phyloP scores from a whole-genome alignment of 1,139 yeast species.

The Suzukiozyma palmioleophila region DNA sequence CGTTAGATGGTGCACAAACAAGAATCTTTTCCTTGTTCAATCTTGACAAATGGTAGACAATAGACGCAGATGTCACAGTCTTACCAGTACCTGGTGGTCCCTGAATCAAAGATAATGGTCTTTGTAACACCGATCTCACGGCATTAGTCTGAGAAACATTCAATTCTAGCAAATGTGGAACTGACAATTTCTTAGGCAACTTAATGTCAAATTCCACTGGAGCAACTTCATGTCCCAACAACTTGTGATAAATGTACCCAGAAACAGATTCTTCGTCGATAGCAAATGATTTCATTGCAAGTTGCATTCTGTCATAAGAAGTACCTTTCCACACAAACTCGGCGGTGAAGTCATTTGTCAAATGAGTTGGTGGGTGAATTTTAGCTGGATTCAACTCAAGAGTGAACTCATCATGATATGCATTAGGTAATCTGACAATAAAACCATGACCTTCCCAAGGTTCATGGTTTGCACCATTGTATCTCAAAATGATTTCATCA shows the following conservation, averaged over 20 bases:
- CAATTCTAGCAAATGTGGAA: conserved; percentile 63
- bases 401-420: conserved; percentile 66
- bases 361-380: conserved; percentile 47
- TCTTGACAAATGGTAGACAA: conserved; percentile 69
- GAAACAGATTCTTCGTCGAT: conserved; percentile 66
- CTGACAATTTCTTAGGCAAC: conserved; percentile 59
- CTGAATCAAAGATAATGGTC: conserved; percentile 82
- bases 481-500: conserved; percentile 69
- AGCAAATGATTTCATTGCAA: conserved; percentile 71
- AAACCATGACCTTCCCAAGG: conserved; percentile 74
- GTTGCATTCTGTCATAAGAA: conserved; percentile 80
- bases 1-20: conserved; percentile 94
- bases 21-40: conserved; percentile 56
- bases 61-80: conserved; percentile 90
- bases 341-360: conserved; percentile 69
- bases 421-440: conserved; percentile 68
- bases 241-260: conserved; percentile 71
- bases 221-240: conserved; percentile 77
- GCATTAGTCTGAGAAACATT: conserved; percentile 81
- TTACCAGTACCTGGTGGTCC: conserved; percentile 99
- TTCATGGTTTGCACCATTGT: conserved; percentile 45
- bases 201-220: conserved; percentile 57
- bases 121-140: conserved; percentile 62
- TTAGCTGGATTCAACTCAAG: conserved; percentile 53
- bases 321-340: conserved; percentile 91